Conservation (phyloP, 345 rosid genomes). For the Jatropha curcas region DNA sequence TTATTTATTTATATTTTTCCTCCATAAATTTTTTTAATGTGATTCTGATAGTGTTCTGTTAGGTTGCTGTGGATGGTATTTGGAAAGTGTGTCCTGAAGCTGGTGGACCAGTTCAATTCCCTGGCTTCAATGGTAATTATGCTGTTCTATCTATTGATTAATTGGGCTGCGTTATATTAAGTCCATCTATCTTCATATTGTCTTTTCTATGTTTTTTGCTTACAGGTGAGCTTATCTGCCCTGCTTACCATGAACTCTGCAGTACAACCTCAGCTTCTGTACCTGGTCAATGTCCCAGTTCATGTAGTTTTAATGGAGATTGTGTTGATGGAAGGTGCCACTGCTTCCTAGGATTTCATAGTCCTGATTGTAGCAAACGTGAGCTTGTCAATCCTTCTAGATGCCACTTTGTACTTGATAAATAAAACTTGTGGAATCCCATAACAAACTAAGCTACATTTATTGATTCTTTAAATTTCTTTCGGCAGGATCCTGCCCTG, state of each 20-base stretch:
- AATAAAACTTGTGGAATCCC: neutral
- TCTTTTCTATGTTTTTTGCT: slow-evolving; percentile 16
- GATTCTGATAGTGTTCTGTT: slow-evolving; percentile 9
- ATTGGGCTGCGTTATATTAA: neutral
- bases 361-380: slow-evolving; percentile 88
- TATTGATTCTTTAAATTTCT: slow-evolving; percentile 2
- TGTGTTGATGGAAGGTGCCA: slow-evolving; percentile 84
- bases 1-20: no score
- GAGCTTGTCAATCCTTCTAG: slow-evolving; percentile 35
- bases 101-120: slow-evolving; percentile 89
- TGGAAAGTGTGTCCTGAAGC: slow-evolving; percentile 89
- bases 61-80: slow-evolving; percentile 97
- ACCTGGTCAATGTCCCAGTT: slow-evolving; percentile 74
- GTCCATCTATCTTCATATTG: slow-evolving; percentile 11
- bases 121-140: slow-evolving; percentile 76
- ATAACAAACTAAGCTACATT: neutral
- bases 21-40: no score
- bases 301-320: slow-evolving; percentile 89
- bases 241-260: slow-evolving; percentile 92
- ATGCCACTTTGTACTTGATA: neutral
- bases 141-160: slow-evolving; percentile 15
- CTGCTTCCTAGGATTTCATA: slow-evolving; percentile 88
- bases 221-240: slow-evolving; percentile 90
- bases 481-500: slow-evolving; percentile 80
- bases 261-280: slow-evolving; percentile 47